Conservation (phyloP, 805 yeast species). For the Candida wancherniae region DNA sequence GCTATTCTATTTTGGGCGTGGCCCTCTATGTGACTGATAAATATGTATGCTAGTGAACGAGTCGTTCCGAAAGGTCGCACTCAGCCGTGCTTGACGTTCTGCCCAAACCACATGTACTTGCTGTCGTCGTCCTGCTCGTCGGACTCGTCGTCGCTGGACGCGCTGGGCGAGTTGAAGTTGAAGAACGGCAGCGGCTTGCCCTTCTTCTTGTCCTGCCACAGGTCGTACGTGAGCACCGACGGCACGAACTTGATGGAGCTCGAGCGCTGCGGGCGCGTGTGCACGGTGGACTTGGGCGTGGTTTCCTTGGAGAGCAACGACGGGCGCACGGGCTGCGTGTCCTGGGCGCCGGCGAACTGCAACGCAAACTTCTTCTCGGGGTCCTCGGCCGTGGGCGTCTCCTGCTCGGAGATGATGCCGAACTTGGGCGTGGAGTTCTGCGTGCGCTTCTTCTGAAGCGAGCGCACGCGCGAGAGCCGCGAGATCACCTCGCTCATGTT, state of each 20-base stretch:
- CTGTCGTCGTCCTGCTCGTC: conserved; percentile 13
- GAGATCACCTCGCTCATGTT: conserved; percentile 16
- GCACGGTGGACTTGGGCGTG: background rate
- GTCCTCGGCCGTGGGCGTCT: conserved; percentile 15
- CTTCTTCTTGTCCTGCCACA: conserved; percentile 7
- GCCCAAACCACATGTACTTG: conserved; percentile 37
- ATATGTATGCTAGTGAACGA: too few relatives aligned
- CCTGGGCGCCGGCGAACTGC: conserved; percentile 10
- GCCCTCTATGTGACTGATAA: too few relatives aligned
- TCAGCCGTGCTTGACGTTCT: conserved; percentile 20
- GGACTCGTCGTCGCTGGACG: conserved; percentile 11
- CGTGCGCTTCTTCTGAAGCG: conserved; percentile 16
- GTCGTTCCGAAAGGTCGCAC: too few relatives aligned
- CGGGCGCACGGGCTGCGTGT: conserved; percentile 1
- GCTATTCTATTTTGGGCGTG: too few relatives aligned
- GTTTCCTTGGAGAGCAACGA: background rate
- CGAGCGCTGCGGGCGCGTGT: conserved; percentile 14
- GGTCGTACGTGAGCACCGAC: conserved; percentile 15
- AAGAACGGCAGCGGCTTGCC: conserved; percentile 26
- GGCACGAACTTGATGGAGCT: conserved; percentile 32
- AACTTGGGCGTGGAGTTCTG: conserved; percentile 15
- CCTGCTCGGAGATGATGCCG: conserved; percentile 14
- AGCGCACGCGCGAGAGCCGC: conserved; percentile 15
- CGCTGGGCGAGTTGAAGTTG: conserved; percentile 21
- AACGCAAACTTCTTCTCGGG: conserved; percentile 18